These are phyloP conservation scores for Exophiala sideris DNA, from an alignment of 2,329 filamentous ascomycete genomes.

Conservation along the genomic window DNA sequence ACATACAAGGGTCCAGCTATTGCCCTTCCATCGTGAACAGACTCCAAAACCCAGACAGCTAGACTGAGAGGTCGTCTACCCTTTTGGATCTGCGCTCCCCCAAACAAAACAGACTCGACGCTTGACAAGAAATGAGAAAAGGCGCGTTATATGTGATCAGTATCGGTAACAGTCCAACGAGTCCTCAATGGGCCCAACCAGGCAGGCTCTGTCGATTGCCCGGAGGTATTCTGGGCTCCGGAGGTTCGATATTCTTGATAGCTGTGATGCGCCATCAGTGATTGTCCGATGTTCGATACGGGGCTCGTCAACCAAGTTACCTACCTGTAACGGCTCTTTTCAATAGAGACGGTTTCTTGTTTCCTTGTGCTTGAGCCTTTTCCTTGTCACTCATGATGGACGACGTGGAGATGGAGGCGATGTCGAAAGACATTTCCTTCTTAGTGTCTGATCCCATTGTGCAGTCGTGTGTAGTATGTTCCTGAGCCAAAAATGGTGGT, in stretches of 20 bases:
- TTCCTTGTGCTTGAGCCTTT: conserved; percentile 5
- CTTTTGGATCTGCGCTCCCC: no score
- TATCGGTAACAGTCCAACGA: no score
- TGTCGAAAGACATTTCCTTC: conserved; percentile 9
- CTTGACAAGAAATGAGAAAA: no score
- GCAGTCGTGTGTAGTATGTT: no score
- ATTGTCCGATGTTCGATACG: neutral
- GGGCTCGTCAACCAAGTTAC: neutral
- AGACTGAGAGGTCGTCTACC: no score
- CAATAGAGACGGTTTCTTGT: conserved; percentile 6
- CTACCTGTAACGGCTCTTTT: conserved; percentile 15
- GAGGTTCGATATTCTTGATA: conserved; percentile 18
- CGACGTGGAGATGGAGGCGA: conserved; percentile 12
- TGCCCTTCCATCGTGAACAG: no score
- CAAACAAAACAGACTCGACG: no score
- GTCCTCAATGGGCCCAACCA: conserved; percentile 9
- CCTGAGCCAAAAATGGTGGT: no score
- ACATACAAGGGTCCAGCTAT: no score
- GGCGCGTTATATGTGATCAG: no score
- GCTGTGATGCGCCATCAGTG: conserved; percentile 1
- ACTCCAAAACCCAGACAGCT: no score
- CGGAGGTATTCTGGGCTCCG: conserved; percentile 16
- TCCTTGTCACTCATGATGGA: conserved; percentile 18
- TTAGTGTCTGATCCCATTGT: conserved; percentile 13
- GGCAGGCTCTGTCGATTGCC: conserved; percentile 6